phyloP scores from a whole-genome alignment of 176 grass and related monocot species.

The Avena eriantha region DNA sequence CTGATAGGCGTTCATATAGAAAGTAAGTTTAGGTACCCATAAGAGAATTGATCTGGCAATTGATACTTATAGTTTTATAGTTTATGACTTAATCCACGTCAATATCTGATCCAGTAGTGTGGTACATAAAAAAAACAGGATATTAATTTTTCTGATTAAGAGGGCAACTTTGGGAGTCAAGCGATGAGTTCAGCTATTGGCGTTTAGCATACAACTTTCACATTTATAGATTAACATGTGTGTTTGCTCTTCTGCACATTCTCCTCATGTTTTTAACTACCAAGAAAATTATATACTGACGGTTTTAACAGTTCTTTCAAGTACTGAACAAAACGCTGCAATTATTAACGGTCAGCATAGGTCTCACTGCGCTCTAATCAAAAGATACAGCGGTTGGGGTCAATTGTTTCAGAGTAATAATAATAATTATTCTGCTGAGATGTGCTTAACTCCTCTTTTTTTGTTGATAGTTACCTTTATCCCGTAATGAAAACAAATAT shows the following conservation, averaged over 20 bases:
- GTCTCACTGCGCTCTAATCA: background rate
- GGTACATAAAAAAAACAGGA: background rate
- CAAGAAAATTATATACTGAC: background rate
- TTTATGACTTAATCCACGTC: background rate
- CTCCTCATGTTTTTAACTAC: background rate
- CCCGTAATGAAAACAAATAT: background rate
- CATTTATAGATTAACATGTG: background rate
- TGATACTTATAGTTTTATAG: background rate
- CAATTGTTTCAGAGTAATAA: background rate
- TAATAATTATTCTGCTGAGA: conserved; percentile 4
- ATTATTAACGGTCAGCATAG: background rate
- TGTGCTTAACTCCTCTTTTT: conserved; percentile 14
- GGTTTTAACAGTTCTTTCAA: background rate
- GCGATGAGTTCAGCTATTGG: conserved; percentile 1
- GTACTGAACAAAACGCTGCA: conserved; percentile 14
- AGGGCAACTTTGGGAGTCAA: conserved; percentile 33
- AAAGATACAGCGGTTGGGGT: background rate
- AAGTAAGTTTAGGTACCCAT: conserved; percentile 32
- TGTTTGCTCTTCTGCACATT: background rate
- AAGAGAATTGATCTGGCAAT: background rate
- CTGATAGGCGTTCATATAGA: conserved; percentile 4
- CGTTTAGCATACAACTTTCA: background rate
- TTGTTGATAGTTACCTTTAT: background rate
- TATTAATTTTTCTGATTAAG: background rate
- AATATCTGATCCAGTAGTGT: conserved; percentile 15